Base-by-base conservation (phyloP, 129 eudicot species). In the Sambucus nigra region DNA sequence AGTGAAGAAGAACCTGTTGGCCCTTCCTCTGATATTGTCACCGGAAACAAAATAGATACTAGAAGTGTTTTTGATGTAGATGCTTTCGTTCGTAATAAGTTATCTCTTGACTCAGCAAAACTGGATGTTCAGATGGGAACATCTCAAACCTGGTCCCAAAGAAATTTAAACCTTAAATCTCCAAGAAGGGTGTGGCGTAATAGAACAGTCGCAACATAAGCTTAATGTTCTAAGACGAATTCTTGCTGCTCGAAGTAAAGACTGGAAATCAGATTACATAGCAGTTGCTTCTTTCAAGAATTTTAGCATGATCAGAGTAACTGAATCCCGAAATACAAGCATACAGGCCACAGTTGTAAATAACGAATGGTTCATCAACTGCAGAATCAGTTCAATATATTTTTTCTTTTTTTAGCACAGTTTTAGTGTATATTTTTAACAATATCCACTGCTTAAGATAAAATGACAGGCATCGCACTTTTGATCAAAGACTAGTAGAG, bases 41-140 rank as follows among this genome's bases (percentile, higher is more conserved):
- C 17, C 25, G 71, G 31, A 51, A 56, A 56, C 5, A 60, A 53
- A 17, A 35, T 35, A 24, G 69, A 59, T 26, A 66, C 60, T 32
- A 74, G 66, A 45, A 80, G 77, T 53, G 84, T 80, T n/a, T 86
- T 91, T 44, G 55, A 82, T 67, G 54, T 86, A 20, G 99, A 85
- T 57, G 57, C 66, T 55, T 91, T 91, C 59, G 71, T 86, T 24
- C 66, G 70, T 1, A 69, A 57, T 29, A 86, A 72, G 55, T 72
- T 91, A 1, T 76, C 71, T 24, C 72, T 91, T 25, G 87, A 86
- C 31, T 74, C 94, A 24, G 70, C 82, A 10, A 79, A 82, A 42
- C 77, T 91, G 40, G 94, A 86, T 41, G 47, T 73, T 16, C 80
- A 68, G 42, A 54, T 84, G 23, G 83, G 62, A 51, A 57, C 70